phyloP scores from a whole-genome alignment of 148 eudicot genomes.

The Persicaria tinctoria region DNA sequence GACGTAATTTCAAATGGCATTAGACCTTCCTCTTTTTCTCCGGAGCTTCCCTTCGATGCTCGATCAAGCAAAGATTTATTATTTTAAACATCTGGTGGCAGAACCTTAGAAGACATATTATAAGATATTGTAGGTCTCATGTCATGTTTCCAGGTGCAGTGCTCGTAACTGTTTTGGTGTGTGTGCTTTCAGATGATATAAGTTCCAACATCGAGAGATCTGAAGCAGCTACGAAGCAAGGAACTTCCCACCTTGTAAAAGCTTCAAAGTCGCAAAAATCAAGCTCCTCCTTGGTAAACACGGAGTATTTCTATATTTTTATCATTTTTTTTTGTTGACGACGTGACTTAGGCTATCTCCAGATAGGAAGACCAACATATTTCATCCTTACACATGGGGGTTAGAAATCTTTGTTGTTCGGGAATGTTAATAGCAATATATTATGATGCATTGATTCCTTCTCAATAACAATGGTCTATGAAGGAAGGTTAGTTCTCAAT shows the following conservation, averaged over 20 bases:
- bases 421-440: no score
- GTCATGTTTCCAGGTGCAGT: not conserved
- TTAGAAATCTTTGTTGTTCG: no score
- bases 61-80: not conserved
- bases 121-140: not conserved
- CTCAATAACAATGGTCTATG: no score
- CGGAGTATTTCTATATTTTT: not conserved
- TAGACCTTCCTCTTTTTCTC: not conserved
- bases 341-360: not conserved
- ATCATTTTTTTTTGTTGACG: not conserved
- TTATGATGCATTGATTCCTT: no score
- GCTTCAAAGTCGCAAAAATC: slow-evolving; percentile 51
- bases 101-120: not conserved
- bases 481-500: no score
- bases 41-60: not conserved
- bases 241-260: slow-evolving; percentile 33
- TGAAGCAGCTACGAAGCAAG: slow-evolving; percentile 35
- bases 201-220: slow-evolving; percentile 43
- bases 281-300: slow-evolving; percentile 53
- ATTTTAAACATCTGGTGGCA: not conserved
- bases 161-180: not conserved
- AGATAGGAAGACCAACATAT: not conserved
- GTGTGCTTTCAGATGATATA: slow-evolving; percentile 36
- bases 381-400: not conserved
- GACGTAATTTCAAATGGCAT: not conserved